Percentiles rank a stretch among this genome's conserved stretches.
These are phyloP conservation scores for Globisporangium lucens DNA, from an alignment of 352 stramenopile species.

Conservation along the genomic window DNA sequence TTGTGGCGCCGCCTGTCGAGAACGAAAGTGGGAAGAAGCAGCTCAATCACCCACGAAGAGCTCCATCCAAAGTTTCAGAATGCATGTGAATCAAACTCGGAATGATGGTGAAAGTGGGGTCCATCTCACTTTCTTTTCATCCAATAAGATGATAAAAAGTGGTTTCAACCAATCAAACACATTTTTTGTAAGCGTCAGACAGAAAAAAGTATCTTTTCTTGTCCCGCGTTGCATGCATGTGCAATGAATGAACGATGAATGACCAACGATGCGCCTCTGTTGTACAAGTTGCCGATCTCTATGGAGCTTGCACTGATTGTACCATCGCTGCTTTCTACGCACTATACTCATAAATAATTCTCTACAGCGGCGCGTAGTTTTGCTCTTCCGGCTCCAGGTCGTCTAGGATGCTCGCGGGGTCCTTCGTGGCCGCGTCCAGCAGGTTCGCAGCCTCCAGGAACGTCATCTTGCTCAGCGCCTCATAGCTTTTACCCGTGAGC, in stretches of 20 bases:
- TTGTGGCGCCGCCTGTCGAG: too few species aligned
- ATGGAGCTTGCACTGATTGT: not conserved
- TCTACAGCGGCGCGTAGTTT: conserved; percentile 12
- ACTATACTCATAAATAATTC: not conserved
- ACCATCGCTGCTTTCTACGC: not conserved
- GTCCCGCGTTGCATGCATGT: not conserved
- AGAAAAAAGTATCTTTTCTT: not conserved
- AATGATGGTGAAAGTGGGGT: not conserved
- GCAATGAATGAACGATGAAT: not conserved
- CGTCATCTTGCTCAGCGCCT: conserved; percentile 31
- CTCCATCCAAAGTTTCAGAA: not conserved
- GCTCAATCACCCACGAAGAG: not conserved
- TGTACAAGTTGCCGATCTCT: not conserved
- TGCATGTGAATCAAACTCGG: not conserved
- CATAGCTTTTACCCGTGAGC: conserved; percentile 37
- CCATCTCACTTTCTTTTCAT: conserved; percentile 4
- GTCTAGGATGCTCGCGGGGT: conserved; percentile 29
- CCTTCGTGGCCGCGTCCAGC: conserved; percentile 26
- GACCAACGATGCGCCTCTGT: not conserved
- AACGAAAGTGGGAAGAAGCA: not conserved
- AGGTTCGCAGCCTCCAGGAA: conserved; percentile 39
- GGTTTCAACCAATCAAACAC: not conserved
- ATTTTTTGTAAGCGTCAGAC: not conserved
- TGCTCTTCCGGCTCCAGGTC: conserved; percentile 18
- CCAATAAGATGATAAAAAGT: not conserved